Base-by-base conservation (phyloP, 2,329 filamentous ascomycete species). In the Cladophialophora chaetospira region DNA sequence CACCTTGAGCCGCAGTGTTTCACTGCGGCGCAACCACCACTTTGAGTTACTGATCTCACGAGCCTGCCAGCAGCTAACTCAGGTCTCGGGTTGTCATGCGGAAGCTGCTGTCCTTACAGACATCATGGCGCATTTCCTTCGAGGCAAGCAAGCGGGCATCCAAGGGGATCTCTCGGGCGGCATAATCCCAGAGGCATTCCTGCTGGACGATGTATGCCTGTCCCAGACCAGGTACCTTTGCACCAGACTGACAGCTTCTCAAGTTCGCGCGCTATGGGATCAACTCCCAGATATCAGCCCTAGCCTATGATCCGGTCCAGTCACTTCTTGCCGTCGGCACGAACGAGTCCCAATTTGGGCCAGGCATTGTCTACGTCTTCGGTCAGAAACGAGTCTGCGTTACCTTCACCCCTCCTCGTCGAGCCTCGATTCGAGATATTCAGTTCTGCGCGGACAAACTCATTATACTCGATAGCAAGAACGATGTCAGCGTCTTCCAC, bases 221-320 rank as follows among this genome's bases (percentile, higher is more conserved):
- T 66, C 63, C 52, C 62, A 61, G 62, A 58, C 63, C 15, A 19
- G 62, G 48, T 53, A 44, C 64, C 64, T 62, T 59, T 59, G 31
- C 58, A 29, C 31, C 48, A 38, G 55, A 56, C 55, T 55, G 35
- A 59, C 46, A 10, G 23, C 31, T 21, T 15, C 53, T 31, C n/a
- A 44, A 82, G 79, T 77, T 91, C 67, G 83, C 83, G 49, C 85
- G 89, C 62, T 93, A 88, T 72, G 91, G 92, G 59, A 87, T 97
- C 72, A 89, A 88, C 70, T 91, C 87, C 17, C 82, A 82, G 65
- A 79, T 82, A 67, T 91, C 89, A 67, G 88, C 88, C 63, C 77
- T 97, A 63, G 88, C 91, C 59, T 97, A 96, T 76, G 92, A 97
- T 65, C 92, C 94, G 1, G 82, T 97, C 10, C 94, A 99, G 71